Evolutionary conservation across 345 rosid genomes (phyloP), one percentile per base, ranked within the genome.

Genomic region (Triadica sebifera): DNA sequence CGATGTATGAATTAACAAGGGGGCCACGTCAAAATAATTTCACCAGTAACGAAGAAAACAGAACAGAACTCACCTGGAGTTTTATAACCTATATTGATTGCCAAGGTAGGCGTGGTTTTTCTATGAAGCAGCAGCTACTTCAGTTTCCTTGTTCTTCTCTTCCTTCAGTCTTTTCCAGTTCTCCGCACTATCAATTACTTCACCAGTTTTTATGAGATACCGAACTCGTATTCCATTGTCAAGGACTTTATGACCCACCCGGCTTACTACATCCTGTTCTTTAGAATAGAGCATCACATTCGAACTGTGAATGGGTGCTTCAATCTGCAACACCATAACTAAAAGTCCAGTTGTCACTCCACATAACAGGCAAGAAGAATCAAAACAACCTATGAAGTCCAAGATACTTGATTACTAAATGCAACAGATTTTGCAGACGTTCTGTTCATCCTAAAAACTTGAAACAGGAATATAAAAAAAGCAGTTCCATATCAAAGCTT

Each of bases 231-330:
- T 81, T 51, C 98, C 97, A 78, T 89, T 68, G 2, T 91, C 93
- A 13, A 91, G 91, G 34, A 87, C 78, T 87, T n/a, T 91, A 79
- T 91, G 98, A 43, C 97, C 97, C 67, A 92, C 88, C 41, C 97
- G 86, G 77, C 98, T 94, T 15, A 86, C 85, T 5, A 89, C 87
- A 0, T 92, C 82, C 79, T 91, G 70, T 52, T 94, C 98, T 79
- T 91, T 91, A 0, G 97, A 94, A 79, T 92, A 91, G 5, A 92
- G 80, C 98, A 94, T 92, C 85, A 92, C 97, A 24, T 91, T 92
- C 16, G 98, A 94, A 85, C 97, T 94, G 83, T 94, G 98, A 75
- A 94, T 85, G 4, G 96, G 94, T 38, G 97, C 97, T 87, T 92
- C 98, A 9, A 92, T 87, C 98, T 94, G 91, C 39, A 88, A 85